These are phyloP conservation scores for Plasmopara muralis DNA, from an alignment of 352 stramenopile species.

Conservation along the genomic window DNA sequence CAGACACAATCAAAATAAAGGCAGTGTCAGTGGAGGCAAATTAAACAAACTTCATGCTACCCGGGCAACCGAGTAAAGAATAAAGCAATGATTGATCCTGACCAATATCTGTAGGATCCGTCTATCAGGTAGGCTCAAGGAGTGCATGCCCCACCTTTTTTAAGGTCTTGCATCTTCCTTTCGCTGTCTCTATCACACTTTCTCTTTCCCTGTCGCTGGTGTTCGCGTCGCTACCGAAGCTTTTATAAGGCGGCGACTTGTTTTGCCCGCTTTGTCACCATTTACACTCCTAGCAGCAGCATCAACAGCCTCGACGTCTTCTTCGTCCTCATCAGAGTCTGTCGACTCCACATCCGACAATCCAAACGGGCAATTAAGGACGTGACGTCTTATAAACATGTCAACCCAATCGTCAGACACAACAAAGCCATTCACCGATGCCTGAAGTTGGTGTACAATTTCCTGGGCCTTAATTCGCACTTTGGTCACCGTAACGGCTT, in stretches of 20 bases:
- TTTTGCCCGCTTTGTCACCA: constrained; percentile 14
- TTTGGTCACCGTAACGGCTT: constrained; percentile 11
- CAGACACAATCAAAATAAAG: too few relatives aligned
- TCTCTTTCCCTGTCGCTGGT: constrained; percentile 11
- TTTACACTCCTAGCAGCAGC: constrained; percentile 5
- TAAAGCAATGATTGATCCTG: too few relatives aligned
- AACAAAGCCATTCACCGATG: constrained; percentile 15
- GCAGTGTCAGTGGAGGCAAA: too few relatives aligned
- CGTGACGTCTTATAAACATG: constrained; percentile 20
- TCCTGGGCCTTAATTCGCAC: constrained; percentile 15
- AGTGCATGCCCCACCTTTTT: not conserved
- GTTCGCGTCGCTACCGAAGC: constrained; percentile 4
- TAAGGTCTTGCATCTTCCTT: not conserved
- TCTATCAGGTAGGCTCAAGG: not conserved
- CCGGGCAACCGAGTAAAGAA: too few relatives aligned
- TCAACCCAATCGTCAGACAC: constrained; percentile 28
- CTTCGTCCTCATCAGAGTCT: constrained; percentile 7
- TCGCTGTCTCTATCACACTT: constrained; percentile 8
- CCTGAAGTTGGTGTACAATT: constrained; percentile 9
- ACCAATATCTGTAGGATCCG: too few relatives aligned
- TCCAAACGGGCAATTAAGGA: constrained; percentile 23
- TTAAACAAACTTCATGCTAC: too few relatives aligned
- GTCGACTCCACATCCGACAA: constrained; percentile 20
- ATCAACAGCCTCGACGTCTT: not conserved
- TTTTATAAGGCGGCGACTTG: constrained; percentile 9